phyloP scores from a whole-genome alignment of 2,329 filamentous ascomycete species.

The Aquanectria penicillioides region DNA sequence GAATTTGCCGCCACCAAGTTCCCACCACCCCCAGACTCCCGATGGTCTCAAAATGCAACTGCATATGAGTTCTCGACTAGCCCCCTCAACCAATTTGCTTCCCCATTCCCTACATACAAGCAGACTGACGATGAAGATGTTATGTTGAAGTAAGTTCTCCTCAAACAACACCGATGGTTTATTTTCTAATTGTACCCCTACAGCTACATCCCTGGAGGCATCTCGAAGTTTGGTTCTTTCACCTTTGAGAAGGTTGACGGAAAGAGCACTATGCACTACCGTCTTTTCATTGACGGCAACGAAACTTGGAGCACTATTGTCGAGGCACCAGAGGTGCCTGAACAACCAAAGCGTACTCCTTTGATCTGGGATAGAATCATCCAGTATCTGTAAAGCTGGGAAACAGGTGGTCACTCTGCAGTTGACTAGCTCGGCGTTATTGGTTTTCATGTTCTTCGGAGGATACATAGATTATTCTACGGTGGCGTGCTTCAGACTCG shows the following conservation, averaged over 20 bases:
- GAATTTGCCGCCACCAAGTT: slow-evolving; percentile 93
- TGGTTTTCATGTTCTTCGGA: neutral
- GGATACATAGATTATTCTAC: too few species aligned
- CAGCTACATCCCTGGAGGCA: slow-evolving; percentile 83
- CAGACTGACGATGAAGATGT: slow-evolving; percentile 87
- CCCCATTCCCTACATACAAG: slow-evolving; percentile 83
- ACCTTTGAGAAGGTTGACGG: slow-evolving; percentile 77
- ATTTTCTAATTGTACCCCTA: neutral
- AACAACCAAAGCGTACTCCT: slow-evolving; percentile 34
- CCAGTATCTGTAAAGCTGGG: neutral
- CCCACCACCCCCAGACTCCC: slow-evolving; percentile 68
- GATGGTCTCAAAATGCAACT: slow-evolving; percentile 70
- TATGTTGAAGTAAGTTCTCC: slow-evolving; percentile 76
- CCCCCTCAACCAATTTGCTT: slow-evolving; percentile 92
- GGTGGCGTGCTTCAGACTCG: neutral
- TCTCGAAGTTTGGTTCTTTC: slow-evolving; percentile 81
- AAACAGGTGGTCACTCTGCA: too few species aligned
- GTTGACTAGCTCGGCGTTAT: too few species aligned
- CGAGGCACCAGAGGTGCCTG: slow-evolving; percentile 51
- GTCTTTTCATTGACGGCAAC: slow-evolving; percentile 82
- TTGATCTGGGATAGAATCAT: neutral
- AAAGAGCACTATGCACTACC: slow-evolving; percentile 79
- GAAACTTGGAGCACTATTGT: slow-evolving; percentile 78
- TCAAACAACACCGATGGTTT: neutral
- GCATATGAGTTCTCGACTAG: slow-evolving; percentile 94